Conservation (phyloP, 2,329 filamentous ascomycete species). For the Cladophialophora psammophila region DNA sequence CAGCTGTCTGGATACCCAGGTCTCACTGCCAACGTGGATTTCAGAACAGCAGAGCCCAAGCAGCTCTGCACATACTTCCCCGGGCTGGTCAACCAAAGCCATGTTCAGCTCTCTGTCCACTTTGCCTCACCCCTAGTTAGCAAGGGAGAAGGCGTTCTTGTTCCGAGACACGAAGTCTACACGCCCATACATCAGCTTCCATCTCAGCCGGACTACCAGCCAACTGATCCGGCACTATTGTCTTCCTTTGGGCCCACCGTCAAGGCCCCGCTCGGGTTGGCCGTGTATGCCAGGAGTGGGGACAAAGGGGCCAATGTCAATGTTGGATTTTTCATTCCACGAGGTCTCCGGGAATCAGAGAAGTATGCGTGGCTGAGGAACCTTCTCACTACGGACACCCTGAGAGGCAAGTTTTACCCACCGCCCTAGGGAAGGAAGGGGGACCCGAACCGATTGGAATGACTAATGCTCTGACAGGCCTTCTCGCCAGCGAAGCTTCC, state of each 20-base stretch:
- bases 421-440: not conserved
- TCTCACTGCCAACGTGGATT: constrained; percentile 13
- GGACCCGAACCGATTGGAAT: not conserved
- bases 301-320: constrained; percentile 52
- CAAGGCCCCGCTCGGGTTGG: constrained; percentile 49
- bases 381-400: constrained; percentile 47
- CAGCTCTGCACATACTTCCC: constrained; percentile 22
- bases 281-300: constrained; percentile 52
- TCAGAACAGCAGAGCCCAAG: constrained; percentile 12
- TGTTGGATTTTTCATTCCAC: constrained; percentile 47
- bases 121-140: constrained; percentile 3
- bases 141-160: not conserved
- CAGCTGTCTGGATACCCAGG: constrained; percentile 17
- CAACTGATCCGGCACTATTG: constrained; percentile 14
- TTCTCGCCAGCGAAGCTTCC: not conserved
- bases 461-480: not conserved
- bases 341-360: not conserved
- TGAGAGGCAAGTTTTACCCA: constrained; percentile 46
- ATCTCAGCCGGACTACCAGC: not conserved
- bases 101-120: constrained; percentile 13
- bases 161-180: not conserved
- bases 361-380: constrained; percentile 47
- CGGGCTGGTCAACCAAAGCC: constrained; percentile 16
- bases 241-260: constrained; percentile 42
- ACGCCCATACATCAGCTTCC: not conserved